Evolutionary conservation across 805 yeast species (phyloP).

Genomic region (Helenozyma rhizophorensis): DNA sequence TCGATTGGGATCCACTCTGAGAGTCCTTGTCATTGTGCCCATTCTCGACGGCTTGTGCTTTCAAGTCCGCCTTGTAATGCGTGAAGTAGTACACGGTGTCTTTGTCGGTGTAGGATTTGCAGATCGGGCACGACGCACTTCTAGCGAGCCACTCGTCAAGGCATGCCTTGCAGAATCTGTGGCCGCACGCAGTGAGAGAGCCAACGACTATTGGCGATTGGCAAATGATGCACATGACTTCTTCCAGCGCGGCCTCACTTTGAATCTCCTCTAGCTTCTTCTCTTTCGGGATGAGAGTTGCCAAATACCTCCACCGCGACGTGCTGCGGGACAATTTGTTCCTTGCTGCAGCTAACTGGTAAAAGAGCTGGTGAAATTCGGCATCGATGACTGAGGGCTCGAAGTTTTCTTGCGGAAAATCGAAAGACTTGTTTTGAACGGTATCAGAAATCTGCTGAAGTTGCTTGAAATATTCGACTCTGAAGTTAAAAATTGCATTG

Average conservation of each 20-base stretch:
- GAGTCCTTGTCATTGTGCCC: conserved; percentile 6
- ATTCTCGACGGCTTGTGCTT: conserved; percentile 41
- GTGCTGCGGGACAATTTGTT: conserved; percentile 25
- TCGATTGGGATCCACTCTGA: conserved; percentile 1
- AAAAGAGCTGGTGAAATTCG: conserved; percentile 2
- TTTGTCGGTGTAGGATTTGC: conserved; percentile 51
- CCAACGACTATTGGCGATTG: conserved; percentile 68
- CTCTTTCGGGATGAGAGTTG: conserved; percentile 17
- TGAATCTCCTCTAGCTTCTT: conserved; percentile 2
- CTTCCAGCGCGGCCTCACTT: conserved; percentile 26
- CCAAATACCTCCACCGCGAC: conserved; percentile 33
- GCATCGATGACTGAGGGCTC: conserved; percentile 1
- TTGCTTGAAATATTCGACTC: conserved; percentile 77
- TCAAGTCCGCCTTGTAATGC: conserved; percentile 48
- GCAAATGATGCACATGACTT: conserved; percentile 72
- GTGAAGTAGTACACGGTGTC: conserved; percentile 68
- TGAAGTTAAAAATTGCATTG: conserved; percentile 69
- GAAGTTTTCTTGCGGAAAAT: conserved; percentile 5
- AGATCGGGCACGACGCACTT: conserved; percentile 70
- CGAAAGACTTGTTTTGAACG: conserved; percentile 38
- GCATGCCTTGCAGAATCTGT: conserved; percentile 82
- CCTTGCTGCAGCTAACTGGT: conserved; percentile 5
- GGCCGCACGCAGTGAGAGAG: conserved; percentile 86
- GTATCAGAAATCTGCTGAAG: conserved; percentile 84
- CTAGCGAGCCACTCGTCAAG: conserved; percentile 65